Evolutionary conservation across 805 yeast genomes (phyloP).

Genomic region (Candida tallmaniae): DNA sequence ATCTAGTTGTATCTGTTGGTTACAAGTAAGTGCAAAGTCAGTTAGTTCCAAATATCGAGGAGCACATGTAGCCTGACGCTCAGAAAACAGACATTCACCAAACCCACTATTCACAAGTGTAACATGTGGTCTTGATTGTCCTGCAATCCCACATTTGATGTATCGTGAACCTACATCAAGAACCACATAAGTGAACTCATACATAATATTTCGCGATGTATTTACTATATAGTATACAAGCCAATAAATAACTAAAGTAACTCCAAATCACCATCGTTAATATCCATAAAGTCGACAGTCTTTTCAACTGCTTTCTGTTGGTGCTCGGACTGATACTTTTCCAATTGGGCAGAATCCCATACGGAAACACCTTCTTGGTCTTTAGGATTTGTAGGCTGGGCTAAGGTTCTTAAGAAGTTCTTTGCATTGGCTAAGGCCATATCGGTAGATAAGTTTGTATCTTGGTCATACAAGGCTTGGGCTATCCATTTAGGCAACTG

Average conservation of each 20-base stretch:
- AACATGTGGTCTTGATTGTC: constrained; percentile 16
- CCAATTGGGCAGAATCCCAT: constrained; percentile 75
- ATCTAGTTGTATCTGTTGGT: too few species aligned
- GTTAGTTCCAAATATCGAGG: constrained; percentile 19
- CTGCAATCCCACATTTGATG: constrained; percentile 23
- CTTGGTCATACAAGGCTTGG: constrained; percentile 89
- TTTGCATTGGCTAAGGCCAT: constrained; percentile 96
- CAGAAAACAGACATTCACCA: too few species aligned
- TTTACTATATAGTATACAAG: background rate
- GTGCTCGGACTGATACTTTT: constrained; percentile 53
- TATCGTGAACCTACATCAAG: constrained; percentile 14
- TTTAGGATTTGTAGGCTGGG: constrained; percentile 85
- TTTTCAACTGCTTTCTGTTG: constrained; percentile 11
- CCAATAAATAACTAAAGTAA: constrained; percentile 12
- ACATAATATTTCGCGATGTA: constrained; percentile 1
- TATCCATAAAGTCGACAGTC: constrained; percentile 41
- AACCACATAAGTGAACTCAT: constrained; percentile 12
- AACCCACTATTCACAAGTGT: constrained; percentile 6
- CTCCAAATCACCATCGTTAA: constrained; percentile 44
- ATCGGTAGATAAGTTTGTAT: constrained; percentile 87
- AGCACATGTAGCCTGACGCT: too few species aligned
- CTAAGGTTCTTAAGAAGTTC: constrained; percentile 85
- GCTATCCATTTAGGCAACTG: constrained; percentile 98
- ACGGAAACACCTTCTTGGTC: constrained; percentile 94
- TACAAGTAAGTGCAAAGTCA: constrained; percentile 21